Percentiles rank a stretch among this genome's conserved stretches.
phyloP scores from a whole-genome alignment of 1,139 yeast species.

The Candida sp. region DNA sequence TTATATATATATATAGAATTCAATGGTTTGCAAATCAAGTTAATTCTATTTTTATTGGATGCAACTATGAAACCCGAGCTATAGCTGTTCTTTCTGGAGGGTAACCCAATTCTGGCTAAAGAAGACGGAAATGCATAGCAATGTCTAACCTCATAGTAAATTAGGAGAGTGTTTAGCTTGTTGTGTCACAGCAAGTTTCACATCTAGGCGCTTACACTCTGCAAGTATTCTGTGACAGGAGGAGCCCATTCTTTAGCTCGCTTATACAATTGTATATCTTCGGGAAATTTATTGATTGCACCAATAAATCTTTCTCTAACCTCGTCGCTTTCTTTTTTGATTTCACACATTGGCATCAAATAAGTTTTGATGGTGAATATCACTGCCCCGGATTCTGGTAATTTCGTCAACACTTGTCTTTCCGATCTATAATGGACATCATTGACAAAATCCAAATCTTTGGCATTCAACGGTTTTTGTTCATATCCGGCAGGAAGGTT shows the following conservation, averaged over 20 bases:
- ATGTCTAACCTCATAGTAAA: no score
- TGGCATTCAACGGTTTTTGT: constrained; percentile 32
- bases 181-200: no score
- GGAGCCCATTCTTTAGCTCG: constrained; percentile 40
- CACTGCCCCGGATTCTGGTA: constrained; percentile 52
- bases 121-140: no score
- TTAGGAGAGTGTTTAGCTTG: not conserved
- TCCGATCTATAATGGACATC: constrained; percentile 56
- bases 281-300: constrained; percentile 37
- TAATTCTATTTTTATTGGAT: no score
- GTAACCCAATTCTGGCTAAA: no score
- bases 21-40: no score
- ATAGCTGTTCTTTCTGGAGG: no score
- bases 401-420: constrained; percentile 56
- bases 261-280: constrained; percentile 36
- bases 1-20: no score
- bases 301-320: constrained; percentile 37
- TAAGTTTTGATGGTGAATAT: constrained; percentile 66
- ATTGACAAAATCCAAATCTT: constrained; percentile 49
- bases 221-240: constrained; percentile 29
- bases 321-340: constrained; percentile 52
- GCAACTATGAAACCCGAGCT: no score
- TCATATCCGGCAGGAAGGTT: constrained; percentile 25
- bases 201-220: no score
- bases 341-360: constrained; percentile 52